Evolutionary conservation across 331 rosid species (phyloP).

Genomic region (Ulmus americana): DNA sequence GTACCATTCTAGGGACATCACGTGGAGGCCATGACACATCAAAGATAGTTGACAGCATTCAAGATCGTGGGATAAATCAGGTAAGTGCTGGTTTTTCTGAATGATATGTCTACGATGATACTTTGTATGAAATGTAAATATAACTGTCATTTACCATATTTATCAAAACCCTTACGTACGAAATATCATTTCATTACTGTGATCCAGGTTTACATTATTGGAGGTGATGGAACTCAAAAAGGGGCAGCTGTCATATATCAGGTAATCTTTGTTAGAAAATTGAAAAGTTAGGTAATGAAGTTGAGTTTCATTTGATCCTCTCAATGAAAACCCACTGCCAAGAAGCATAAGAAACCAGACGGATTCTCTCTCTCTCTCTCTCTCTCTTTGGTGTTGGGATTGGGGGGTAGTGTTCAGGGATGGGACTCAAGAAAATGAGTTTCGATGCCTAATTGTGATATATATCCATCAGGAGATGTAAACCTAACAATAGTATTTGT

Average conservation of each 20-base stretch:
- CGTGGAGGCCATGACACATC: constrained; percentile 79
- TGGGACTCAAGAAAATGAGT: background rate
- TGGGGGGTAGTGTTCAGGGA: background rate
- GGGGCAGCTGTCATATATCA: constrained; percentile 79
- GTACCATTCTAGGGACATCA: constrained; percentile 72
- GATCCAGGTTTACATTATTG: constrained; percentile 76
- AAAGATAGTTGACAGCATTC: constrained; percentile 81
- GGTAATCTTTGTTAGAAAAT: constrained; percentile 29
- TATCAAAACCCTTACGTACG: background rate
- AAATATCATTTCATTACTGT: background rate
- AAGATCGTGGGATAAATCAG: constrained; percentile 82
- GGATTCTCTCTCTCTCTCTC: background rate
- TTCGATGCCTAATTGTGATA: background rate
- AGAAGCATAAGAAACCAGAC: too few species aligned
- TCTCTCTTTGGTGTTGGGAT: background rate
- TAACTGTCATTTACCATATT: background rate
- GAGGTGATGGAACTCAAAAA: constrained; percentile 89
- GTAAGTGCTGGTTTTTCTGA: constrained; percentile 20
- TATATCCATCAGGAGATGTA: background rate
- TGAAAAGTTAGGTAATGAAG: background rate
- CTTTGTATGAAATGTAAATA: background rate
- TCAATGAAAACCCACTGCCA: background rate
- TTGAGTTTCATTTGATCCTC: background rate
- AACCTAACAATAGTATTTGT: background rate
- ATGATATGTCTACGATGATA: background rate